Percentiles rank a stretch among this genome's conserved stretches.
Conservation (phyloP, 352 stramenopile genomes). For the Globisporangium paddicum region DNA sequence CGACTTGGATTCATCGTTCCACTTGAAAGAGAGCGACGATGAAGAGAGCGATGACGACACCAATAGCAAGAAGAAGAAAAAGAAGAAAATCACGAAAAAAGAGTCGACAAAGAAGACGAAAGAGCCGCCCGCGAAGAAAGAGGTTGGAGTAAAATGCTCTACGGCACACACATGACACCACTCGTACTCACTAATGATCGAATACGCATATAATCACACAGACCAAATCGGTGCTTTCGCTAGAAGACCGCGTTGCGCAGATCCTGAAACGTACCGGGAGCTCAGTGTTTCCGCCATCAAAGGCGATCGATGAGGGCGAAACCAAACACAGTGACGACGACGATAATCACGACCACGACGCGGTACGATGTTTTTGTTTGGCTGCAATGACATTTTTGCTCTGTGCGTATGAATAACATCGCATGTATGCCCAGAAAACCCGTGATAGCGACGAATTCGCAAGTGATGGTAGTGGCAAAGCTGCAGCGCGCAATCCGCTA, state of each 20-base stretch:
- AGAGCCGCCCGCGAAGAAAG: slow-evolving; percentile 16
- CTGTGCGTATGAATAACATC: no score
- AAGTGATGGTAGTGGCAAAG: background rate
- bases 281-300: slow-evolving; percentile 22
- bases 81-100: slow-evolving; percentile 14
- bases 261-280: slow-evolving; percentile 79
- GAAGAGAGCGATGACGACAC: slow-evolving; percentile 9
- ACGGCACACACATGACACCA: background rate
- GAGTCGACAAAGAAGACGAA: slow-evolving; percentile 30
- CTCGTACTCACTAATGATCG: no score
- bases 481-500: background rate
- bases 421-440: background rate
- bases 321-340: slow-evolving; percentile 19
- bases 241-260: slow-evolving; percentile 71
- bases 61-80: slow-evolving; percentile 12
- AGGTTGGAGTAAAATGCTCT: slow-evolving; percentile 12
- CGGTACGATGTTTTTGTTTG: background rate
- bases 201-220: background rate
- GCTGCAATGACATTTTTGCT: background rate
- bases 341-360: slow-evolving; percentile 2
- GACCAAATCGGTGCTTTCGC: slow-evolving; percentile 26
- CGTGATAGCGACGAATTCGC: background rate
- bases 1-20: slow-evolving; percentile 42
- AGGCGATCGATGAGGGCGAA: slow-evolving; percentile 19
- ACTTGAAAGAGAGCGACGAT: slow-evolving; percentile 22